These are phyloP conservation scores for Lactarius sanguifluus DNA, from an alignment of 768 basidiomycete genomes.

Conservation along the genomic window DNA sequence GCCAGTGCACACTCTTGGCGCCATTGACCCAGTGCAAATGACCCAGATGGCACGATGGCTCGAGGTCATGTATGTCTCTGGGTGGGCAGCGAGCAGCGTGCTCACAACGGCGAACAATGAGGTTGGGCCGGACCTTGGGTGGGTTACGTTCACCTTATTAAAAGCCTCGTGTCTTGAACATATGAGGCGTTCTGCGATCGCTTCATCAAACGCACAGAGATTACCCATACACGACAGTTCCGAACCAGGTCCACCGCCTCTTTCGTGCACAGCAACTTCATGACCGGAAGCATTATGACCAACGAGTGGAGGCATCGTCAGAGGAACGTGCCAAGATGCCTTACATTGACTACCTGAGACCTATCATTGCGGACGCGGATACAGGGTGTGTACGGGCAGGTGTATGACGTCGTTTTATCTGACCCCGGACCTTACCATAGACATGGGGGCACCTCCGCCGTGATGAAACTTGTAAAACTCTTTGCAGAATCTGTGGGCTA, in stretches of 20 bases:
- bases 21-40: slow-evolving; percentile 92
- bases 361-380: slow-evolving; percentile 93
- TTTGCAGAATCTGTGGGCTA: slow-evolving; percentile 83
- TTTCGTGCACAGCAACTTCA: slow-evolving; percentile 91
- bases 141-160: slow-evolving; percentile 24
- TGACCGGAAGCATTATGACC: slow-evolving; percentile 91
- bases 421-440: slow-evolving; percentile 40
- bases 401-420: slow-evolving; percentile 16
- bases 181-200: neutral
- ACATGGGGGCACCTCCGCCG: slow-evolving; percentile 88
- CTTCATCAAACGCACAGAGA: slow-evolving; percentile 53
- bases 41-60: slow-evolving; percentile 89
- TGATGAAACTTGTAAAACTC: slow-evolving; percentile 92
- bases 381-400: slow-evolving; percentile 66
- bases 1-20: slow-evolving; percentile 90
- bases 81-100: slow-evolving; percentile 86
- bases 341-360: slow-evolving; percentile 84
- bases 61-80: slow-evolving; percentile 88
- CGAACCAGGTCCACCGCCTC: slow-evolving; percentile 90
- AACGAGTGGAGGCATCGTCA: slow-evolving; percentile 63
- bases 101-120: slow-evolving; percentile 90
- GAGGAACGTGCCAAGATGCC: slow-evolving; percentile 69
- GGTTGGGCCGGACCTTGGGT: slow-evolving; percentile 91
- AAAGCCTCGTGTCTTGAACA: neutral
- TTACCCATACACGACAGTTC: slow-evolving; percentile 95